Evolutionary conservation across 495 filamentous ascomycete genomes (phyloP).

Genomic region (Aspergillus steynii): DNA sequence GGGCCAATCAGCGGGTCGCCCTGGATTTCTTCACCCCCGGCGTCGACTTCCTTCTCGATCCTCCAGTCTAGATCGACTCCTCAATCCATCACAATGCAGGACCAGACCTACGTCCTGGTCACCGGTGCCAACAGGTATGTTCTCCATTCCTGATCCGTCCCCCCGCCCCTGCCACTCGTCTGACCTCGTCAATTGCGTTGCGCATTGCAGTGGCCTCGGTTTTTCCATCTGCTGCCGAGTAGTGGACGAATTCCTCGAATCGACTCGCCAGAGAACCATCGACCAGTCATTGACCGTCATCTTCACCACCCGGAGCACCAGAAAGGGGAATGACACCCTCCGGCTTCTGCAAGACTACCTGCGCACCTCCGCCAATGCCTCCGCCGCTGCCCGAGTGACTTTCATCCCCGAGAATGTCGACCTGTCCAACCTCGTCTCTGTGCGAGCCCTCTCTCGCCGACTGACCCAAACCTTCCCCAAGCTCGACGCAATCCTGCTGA

Average conservation of each 20-base stretch:
- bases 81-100: conserved; percentile 3
- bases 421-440: conserved; percentile 54
- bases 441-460: conserved; percentile 50
- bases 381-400: conserved; percentile 37
- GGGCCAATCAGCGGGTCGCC: neutral
- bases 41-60: neutral
- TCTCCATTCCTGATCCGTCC: neutral
- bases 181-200: conserved; percentile 6
- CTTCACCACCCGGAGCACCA: conserved; percentile 52
- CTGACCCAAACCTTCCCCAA: conserved; percentile 56
- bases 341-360: conserved; percentile 41
- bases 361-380: conserved; percentile 21
- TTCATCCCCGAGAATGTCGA: conserved; percentile 55
- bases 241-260: conserved; percentile 83
- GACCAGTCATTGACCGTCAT: conserved; percentile 57
- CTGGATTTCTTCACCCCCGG: neutral
- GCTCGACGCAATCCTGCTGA: conserved; percentile 79
- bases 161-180: neutral
- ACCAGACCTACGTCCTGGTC: conserved; percentile 41
- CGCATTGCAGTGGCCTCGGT: conserved; percentile 73
- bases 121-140: conserved; percentile 54
- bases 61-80: neutral
- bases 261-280: conserved; percentile 47
- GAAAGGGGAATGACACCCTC: conserved; percentile 46
- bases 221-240: conserved; percentile 83